A percentile compares a stretch with the other conserved stretches of the same genome.
phyloP scores from a whole-genome alignment of 257 asterid genomes.

The Oldenlandia corymbosa region DNA sequence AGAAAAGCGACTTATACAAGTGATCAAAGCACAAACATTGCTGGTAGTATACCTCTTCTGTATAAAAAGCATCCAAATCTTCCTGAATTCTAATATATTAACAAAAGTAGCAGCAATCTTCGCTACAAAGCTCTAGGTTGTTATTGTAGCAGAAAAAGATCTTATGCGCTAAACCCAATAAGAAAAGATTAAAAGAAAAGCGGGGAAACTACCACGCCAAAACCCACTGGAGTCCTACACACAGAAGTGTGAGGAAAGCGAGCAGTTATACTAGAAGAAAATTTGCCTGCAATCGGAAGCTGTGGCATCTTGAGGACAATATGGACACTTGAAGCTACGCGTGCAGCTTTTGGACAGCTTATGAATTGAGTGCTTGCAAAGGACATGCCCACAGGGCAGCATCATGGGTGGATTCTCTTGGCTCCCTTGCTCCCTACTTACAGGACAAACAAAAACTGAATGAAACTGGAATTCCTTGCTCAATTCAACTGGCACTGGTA shows the following conservation, averaged over 20 bases:
- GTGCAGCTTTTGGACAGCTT: conserved; percentile 33
- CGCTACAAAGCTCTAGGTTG: background rate
- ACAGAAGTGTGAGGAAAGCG: background rate
- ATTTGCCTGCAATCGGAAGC: conserved; percentile 30
- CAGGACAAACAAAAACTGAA: conserved; percentile 64
- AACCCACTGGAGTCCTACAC: background rate
- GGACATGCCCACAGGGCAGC: conserved; percentile 62
- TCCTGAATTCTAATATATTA: background rate
- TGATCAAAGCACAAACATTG: no score
- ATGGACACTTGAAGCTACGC: conserved; percentile 50
- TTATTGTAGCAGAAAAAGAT: background rate
- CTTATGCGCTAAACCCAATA: conserved; percentile 7
- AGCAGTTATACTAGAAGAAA: conserved; percentile 11
- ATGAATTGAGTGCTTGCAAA: conserved; percentile 50
- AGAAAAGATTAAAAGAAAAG: background rate
- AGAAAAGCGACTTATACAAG: no score
- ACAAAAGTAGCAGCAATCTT: no score
- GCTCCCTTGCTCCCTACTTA: conserved; percentile 41
- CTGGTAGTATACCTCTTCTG: background rate
- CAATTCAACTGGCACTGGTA: conserved; percentile 53
- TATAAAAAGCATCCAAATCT: background rate
- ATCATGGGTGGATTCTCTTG: conserved; percentile 59
- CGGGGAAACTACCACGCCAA: background rate
- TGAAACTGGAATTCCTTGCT: conserved; percentile 55
- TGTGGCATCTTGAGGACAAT: conserved; percentile 25